Evolutionary conservation across 306 rosid genomes (phyloP).

Genomic region (Medicago arabica): DNA sequence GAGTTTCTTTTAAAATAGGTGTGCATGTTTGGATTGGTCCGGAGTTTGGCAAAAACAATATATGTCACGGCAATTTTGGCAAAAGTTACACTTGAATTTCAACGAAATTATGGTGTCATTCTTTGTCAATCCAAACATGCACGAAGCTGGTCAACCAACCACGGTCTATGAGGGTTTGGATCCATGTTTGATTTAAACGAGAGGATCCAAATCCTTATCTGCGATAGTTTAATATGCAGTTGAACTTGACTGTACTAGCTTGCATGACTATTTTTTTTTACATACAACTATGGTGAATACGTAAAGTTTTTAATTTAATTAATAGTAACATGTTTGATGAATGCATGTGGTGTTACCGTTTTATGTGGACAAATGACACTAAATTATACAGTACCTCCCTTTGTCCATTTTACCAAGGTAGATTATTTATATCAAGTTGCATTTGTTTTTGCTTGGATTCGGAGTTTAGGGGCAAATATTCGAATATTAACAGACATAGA

Average conservation of each 20-base stretch:
- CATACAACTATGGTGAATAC: slow-evolving; percentile 11
- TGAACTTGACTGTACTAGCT: background rate
- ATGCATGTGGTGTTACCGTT: slow-evolving; percentile 40
- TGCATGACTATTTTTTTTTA: background rate
- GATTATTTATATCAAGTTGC: slow-evolving; percentile 25
- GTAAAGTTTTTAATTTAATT: slow-evolving; percentile 12
- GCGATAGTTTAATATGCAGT: background rate
- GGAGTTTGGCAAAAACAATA: background rate
- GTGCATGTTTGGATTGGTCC: background rate
- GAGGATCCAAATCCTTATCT: background rate
- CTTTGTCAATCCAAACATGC: too few species aligned
- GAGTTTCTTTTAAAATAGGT: background rate
- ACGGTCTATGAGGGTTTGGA: too few species aligned
- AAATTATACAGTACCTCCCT: slow-evolving; percentile 3
- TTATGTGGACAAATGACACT: slow-evolving; percentile 21
- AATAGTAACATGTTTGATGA: background rate
- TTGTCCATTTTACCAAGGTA: background rate
- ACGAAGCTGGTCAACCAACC: too few species aligned
- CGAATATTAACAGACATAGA: slow-evolving; percentile 31
- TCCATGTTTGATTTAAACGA: too few species aligned
- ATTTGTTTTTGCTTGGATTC: slow-evolving; percentile 21
- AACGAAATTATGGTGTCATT: too few species aligned
- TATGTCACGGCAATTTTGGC: background rate
- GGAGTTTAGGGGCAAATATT: slow-evolving; percentile 22
- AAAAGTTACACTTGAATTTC: too few species aligned